Percentiles rank a stretch among this genome's conserved stretches.
phyloP scores from a whole-genome alignment of 2,329 filamentous ascomycete genomes.

The Colletotrichum sp. region DNA sequence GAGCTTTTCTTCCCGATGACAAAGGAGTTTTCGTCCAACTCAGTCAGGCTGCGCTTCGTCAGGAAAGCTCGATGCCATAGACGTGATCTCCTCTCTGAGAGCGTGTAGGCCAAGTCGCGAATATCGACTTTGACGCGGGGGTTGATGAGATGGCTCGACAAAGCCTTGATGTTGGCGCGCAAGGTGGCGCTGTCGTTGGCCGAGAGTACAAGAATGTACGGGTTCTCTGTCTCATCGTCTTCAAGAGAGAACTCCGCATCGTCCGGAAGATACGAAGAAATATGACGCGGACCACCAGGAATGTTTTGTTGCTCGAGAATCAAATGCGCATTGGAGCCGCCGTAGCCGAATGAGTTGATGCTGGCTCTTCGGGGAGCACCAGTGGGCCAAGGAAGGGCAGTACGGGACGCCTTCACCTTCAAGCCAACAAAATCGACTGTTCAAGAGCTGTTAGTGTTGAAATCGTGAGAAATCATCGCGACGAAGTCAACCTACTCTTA shows the following conservation, averaged over 20 bases:
- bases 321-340: conserved; percentile 38
- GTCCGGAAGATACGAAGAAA: not conserved
- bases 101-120: conserved; percentile 31
- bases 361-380: conserved; percentile 23
- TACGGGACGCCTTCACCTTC: not conserved
- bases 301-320: conserved; percentile 20
- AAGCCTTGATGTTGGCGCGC: not conserved
- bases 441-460: not conserved
- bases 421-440: not conserved
- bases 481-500: conserved; percentile 24
- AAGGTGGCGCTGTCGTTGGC: not conserved
- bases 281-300: not conserved
- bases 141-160: conserved; percentile 21
- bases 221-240: not conserved
- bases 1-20: not conserved
- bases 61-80: conserved; percentile 28
- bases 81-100: conserved; percentile 26
- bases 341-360: conserved; percentile 39
- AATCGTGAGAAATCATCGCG: not conserved
- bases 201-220: conserved; percentile 20
- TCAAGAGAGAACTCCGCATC: not conserved
- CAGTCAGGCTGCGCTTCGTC: not conserved
- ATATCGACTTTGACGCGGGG: conserved; percentile 26
- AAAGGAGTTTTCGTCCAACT: not conserved
- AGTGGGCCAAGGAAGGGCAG: not conserved